These are phyloP conservation scores for Tagetes erecta DNA, from an alignment of 129 eudicot genomes.

Conservation along the genomic window DNA sequence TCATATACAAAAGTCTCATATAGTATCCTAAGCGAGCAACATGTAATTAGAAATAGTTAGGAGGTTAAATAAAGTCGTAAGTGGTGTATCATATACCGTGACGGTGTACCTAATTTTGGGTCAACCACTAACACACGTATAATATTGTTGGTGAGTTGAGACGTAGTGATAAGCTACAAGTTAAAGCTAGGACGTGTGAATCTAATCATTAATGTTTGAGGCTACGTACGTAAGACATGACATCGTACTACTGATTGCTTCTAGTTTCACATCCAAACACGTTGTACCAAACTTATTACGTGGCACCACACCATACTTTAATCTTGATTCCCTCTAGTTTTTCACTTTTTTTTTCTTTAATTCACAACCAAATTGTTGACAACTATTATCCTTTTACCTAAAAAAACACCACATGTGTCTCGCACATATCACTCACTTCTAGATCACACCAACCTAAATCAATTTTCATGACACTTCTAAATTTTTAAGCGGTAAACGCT, in stretches of 20 bases:
- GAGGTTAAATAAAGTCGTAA: too few species aligned
- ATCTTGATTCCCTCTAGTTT: neutral
- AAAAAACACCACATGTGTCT: slow-evolving; percentile 10
- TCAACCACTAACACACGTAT: neutral
- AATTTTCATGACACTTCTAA: neutral
- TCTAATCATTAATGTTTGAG: neutral
- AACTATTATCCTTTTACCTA: slow-evolving; percentile 22
- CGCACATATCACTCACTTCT: neutral
- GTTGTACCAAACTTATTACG: slow-evolving; percentile 26
- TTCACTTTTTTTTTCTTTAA: neutral
- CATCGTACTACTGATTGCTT: neutral
- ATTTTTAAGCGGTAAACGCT: too few species aligned
- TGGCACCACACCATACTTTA: neutral
- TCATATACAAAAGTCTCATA: too few species aligned
- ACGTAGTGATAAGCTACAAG: neutral
- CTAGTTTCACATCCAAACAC: slow-evolving; percentile 16
- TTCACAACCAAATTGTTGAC: slow-evolving; percentile 2
- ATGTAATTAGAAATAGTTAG: too few species aligned
- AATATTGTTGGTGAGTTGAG: neutral
- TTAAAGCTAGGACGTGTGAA: slow-evolving; percentile 10
- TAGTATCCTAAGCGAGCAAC: too few species aligned
- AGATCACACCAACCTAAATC: neutral
- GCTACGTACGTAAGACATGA: slow-evolving; percentile 28
- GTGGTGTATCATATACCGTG: too few species aligned
- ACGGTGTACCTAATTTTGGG: neutral